A percentile compares a stretch with the other conserved stretches of the same genome.
These are phyloP conservation scores for Nitzschia inconspicua DNA, from an alignment of 108 stramenopile species.

Conservation along the genomic window DNA sequence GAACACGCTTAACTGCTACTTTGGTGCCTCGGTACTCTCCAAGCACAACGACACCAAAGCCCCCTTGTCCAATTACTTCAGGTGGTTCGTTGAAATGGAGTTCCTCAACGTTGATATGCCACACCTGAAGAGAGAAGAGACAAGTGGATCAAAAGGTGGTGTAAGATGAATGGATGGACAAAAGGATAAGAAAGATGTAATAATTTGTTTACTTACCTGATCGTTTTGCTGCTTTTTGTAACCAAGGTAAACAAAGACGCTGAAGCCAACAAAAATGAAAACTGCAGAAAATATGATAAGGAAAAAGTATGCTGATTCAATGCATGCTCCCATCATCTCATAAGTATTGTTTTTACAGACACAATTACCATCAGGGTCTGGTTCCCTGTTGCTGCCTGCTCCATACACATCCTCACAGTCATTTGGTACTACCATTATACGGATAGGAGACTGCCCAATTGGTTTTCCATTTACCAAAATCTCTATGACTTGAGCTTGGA, in stretches of 20 bases:
- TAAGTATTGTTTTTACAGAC: constrained; percentile 4
- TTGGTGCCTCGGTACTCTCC: constrained; percentile 47
- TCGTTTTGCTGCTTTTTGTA: constrained; percentile 30
- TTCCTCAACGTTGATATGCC: constrained; percentile 42
- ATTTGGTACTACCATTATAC: constrained; percentile 13
- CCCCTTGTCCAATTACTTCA: constrained; percentile 37
- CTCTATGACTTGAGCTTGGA: constrained; percentile 21
- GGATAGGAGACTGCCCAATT: constrained; percentile 30
- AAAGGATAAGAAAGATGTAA: constrained; percentile 30
- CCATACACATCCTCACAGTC: constrained; percentile 2
- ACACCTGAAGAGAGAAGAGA: constrained; percentile 32
- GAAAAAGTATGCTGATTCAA: not conserved
- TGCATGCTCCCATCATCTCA: too few species aligned
- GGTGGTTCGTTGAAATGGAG: constrained; percentile 49
- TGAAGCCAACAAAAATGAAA: constrained; percentile 13
- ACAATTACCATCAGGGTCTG: constrained; percentile 12
- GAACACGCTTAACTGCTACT: constrained; percentile 50
- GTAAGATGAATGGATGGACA: too few species aligned
- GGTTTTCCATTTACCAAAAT: constrained; percentile 20
- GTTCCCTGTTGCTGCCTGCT: not conserved
- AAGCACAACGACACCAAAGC: constrained; percentile 44
- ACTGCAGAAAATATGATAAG: constrained; percentile 12
- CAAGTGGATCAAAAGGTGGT: too few species aligned
- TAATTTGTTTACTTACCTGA: constrained; percentile 20
- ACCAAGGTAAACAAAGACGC: constrained; percentile 17